Evolutionary conservation across 495 filamentous ascomycete genomes (phyloP).

Genomic region (Aspergillus incahuasiensis): DNA sequence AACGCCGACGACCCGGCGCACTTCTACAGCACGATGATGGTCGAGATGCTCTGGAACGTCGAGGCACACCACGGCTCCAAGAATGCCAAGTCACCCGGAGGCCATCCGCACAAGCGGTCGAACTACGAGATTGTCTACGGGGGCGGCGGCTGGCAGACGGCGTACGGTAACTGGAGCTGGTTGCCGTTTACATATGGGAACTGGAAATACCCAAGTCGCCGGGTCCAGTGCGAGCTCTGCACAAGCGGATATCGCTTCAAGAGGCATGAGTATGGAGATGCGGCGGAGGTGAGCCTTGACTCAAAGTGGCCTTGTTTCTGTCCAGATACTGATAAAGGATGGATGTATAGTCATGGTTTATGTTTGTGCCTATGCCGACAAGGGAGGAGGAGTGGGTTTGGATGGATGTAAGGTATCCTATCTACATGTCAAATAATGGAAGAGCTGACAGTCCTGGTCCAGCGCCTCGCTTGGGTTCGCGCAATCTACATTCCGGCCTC

Average conservation of each 20-base stretch:
- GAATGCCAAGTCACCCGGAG: not conserved
- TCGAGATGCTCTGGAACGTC: not conserved
- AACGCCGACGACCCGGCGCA: not conserved
- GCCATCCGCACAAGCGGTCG: too few relatives aligned
- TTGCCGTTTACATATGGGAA: not conserved
- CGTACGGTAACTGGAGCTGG: not conserved
- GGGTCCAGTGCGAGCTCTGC: too few relatives aligned
- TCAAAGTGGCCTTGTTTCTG: too few relatives aligned
- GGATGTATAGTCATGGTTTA: not conserved
- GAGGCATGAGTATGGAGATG: too few relatives aligned
- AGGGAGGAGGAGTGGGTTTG: constrained; percentile 1
- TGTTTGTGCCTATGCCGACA: not conserved
- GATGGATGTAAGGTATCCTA: not conserved
- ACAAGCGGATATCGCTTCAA: too few relatives aligned
- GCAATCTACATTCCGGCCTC: too few relatives aligned
- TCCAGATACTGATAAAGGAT: too few relatives aligned
- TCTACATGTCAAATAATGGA: too few relatives aligned
- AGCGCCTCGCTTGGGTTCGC: too few relatives aligned
- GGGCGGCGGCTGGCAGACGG: not conserved
- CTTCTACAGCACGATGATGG: not conserved
- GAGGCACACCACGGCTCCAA: not conserved
- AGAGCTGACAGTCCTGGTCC: too few relatives aligned
- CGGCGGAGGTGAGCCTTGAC: too few relatives aligned
- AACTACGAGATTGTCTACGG: too few relatives aligned
- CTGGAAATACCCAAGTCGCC: not conserved